Base-by-base conservation (phyloP, 345 rosid genomes). In the Bretschneidera sinensis region DNA sequence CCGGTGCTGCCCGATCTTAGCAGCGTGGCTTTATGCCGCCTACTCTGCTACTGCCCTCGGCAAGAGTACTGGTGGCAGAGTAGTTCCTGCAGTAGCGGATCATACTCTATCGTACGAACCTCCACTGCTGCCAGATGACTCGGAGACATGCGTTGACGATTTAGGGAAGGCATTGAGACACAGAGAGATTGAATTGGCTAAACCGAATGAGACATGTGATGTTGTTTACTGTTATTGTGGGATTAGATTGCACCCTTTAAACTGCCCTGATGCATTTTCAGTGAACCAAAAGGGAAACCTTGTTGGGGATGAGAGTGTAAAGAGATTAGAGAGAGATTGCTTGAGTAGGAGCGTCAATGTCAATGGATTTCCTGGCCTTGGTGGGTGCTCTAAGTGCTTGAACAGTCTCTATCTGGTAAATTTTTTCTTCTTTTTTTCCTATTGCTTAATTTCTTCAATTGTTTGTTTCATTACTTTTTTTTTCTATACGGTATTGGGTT, bases 41-140 rank as follows among this genome's bases (percentile, higher is more conserved):
- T 89, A 92, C 82, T 84, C 96, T 3, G 53, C 92, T 75, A 81
- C 95, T 0, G 92, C 92, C 6, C 81, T 85, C 0, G 68, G 81
- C 55, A 60, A 72, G 16, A 59, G 73, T 17, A 68, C 68, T 48
- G 68, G 71, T 15, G 63, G 39, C 0, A 39, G 71, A 54, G 62
- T 43, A 50, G 34, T 52, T 0, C 57, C 74, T 0, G 66, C 69
- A 5, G 50, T 55, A 5, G 62, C 58, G 1, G 75, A 59, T 24
- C 72, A 62, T 16, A 8, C 73, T 2, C 53, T 74, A 14, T 61
- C 77, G 5, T 83, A 86, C 43, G 91, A 92, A 62, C 63, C 84
- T 83, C 98, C 98, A 11, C 48, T 87, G 70, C 84, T 92, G 22
- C 98, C 98, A 0, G 97, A 89, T 25, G 98, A 92, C 64, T 89